A percentile compares a stretch with the other conserved stretches of the same genome.
phyloP scores from a whole-genome alignment of 257 asterid genomes.

The Solanum bulbocastanum region DNA sequence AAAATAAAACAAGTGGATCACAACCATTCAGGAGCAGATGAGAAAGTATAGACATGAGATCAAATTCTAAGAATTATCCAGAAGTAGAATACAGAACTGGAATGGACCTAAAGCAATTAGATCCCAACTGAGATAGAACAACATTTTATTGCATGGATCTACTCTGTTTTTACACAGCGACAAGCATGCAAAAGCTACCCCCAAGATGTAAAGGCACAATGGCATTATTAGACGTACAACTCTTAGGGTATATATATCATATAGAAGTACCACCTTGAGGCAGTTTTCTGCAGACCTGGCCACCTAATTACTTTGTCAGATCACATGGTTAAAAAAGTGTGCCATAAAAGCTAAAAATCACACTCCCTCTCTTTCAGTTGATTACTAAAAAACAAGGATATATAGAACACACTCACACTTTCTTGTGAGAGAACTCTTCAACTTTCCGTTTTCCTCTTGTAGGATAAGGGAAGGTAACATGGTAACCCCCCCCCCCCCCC shows the following conservation, averaged over 20 bases:
- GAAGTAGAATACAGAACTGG: background rate
- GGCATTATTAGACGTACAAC: background rate
- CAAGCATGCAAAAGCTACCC: background rate
- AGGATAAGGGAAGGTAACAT: background rate
- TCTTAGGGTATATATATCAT: background rate
- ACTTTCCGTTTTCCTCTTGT: background rate
- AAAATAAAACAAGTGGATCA: background rate
- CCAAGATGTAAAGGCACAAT: background rate
- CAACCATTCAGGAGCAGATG: background rate
- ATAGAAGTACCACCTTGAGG: background rate
- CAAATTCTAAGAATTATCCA: background rate
- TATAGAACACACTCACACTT: background rate
- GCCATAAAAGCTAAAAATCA: background rate
- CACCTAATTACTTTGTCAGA: background rate
- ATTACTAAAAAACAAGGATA: background rate
- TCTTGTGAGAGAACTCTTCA: background rate
- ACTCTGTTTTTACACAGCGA: background rate
- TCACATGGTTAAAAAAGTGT: background rate
- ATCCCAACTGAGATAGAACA: background rate
- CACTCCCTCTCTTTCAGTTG: background rate
- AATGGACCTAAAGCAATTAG: background rate
- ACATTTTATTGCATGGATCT: background rate
- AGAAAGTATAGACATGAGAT: background rate
- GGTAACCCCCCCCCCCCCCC: background rate
- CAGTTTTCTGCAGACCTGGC: background rate